A percentile compares a stretch with the other conserved stretches of the same genome.
These are phyloP conservation scores for Saccharum spontaneum DNA, from an alignment of 176 grass and related monocot species.

Conservation along the genomic window DNA sequence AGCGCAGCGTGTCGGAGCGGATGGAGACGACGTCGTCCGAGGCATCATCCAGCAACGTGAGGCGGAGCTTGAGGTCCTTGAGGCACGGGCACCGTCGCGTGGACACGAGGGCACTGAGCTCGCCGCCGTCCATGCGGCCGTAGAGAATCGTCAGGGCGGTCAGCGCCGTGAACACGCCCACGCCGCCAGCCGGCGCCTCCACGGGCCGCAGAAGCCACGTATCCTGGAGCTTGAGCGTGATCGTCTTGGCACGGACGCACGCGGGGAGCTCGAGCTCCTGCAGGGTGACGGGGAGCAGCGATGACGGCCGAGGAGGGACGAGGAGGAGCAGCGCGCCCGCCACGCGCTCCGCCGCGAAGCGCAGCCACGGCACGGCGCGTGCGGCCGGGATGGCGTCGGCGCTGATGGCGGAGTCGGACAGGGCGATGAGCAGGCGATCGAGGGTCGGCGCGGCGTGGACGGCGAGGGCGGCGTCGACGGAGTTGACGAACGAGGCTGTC, in stretches of 20 bases:
- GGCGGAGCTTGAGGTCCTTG: rapidly evolving
- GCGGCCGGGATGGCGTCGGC: too few species aligned
- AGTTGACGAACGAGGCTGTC: neutral
- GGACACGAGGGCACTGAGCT: neutral
- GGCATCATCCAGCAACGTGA: neutral
- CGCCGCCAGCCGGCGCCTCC: too few species aligned
- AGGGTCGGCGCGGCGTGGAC: neutral
- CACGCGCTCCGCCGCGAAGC: neutral
- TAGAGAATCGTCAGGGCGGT: neutral
- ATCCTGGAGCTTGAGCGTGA: too few species aligned
- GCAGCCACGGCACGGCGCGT: neutral
- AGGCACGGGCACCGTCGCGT: neutral
- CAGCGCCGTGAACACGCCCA: neutral
- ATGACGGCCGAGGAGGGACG: too few species aligned
- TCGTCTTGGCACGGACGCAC: too few species aligned
- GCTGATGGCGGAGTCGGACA: neutral
- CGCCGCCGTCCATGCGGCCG: neutral
- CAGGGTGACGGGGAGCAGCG: too few species aligned
- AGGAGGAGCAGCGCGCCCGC: neutral
- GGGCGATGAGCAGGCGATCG: neutral
- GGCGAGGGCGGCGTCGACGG: neutral
- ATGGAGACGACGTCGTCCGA: neutral
- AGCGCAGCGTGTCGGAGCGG: neutral
- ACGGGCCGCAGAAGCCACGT: too few species aligned
- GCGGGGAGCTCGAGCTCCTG: too few species aligned